Percentiles rank a stretch among this genome's conserved stretches.
Conservation (phyloP, 2,329 filamentous ascomycete species). For the Ascochyta viciae-villosae region DNA sequence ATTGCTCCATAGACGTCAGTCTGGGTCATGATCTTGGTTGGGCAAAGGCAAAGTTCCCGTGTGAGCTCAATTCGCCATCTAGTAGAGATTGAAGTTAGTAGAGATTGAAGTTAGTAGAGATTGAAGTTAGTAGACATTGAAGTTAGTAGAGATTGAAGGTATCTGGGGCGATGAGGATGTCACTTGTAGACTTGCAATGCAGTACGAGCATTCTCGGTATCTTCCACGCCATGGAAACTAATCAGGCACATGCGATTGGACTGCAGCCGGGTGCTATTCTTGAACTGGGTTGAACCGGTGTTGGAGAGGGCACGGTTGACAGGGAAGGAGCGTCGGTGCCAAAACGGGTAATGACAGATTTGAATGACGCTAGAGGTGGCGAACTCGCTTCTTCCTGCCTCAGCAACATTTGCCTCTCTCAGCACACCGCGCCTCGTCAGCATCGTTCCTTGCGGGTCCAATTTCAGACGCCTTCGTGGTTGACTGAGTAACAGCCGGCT, state of each 20-base stretch:
- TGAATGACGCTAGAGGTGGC: slow-evolving; percentile 10
- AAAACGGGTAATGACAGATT: slow-evolving; percentile 6
- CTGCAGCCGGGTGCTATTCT: slow-evolving; percentile 3
- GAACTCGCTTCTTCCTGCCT: slow-evolving; percentile 14
- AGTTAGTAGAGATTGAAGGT: neutral
- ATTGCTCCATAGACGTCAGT: neutral
- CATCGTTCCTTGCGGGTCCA: slow-evolving; percentile 2
- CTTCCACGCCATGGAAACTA: neutral
- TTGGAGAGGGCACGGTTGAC: neutral
- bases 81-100: neutral
- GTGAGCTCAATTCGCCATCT: neutral
- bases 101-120: neutral
- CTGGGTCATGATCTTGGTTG: neutral
- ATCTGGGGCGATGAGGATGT: slow-evolving; percentile 1
- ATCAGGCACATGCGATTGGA: slow-evolving; percentile 6
- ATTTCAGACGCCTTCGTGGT: slow-evolving; percentile 2
- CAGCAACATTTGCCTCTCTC: slow-evolving; percentile 7
- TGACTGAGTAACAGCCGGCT: slow-evolving; percentile 11
- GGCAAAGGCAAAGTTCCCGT: neutral
- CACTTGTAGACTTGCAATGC: neutral
- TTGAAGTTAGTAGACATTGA: too few species aligned
- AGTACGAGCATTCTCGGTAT: neutral
- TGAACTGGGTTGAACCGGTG: neutral
- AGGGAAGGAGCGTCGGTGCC: neutral
- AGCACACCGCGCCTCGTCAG: slow-evolving; percentile 1